phyloP scores from a whole-genome alignment of 305 asterid genomes.

The Rubia peregrina region DNA sequence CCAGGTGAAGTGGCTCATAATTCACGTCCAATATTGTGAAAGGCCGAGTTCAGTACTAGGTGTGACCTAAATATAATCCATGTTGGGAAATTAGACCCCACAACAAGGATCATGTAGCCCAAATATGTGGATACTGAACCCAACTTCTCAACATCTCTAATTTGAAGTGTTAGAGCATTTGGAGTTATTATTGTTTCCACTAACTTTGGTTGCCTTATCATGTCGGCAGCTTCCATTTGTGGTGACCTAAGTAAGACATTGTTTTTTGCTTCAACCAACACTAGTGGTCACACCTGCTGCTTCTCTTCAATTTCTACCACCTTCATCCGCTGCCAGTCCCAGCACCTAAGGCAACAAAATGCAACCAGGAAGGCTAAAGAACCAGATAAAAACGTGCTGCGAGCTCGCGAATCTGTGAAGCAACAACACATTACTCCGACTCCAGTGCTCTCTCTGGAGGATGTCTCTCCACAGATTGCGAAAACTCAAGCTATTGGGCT shows the following conservation, averaged over 20 bases:
- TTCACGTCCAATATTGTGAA: not conserved
- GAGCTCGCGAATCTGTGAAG: conserved; percentile 63
- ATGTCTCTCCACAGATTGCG: conserved; percentile 40
- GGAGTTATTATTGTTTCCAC: not conserved
- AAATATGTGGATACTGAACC: not conserved
- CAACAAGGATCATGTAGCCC: not conserved
- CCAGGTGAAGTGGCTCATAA: not conserved
- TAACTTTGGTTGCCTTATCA: not conserved
- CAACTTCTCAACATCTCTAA: not conserved
- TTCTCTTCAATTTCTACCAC: conserved; percentile 24
- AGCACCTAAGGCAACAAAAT: conserved; percentile 30
- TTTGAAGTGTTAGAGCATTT: not conserved
- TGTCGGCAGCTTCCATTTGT: not conserved
- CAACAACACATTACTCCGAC: conserved; percentile 53
- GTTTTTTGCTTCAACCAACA: conserved; percentile 18
- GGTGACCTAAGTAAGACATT: conserved; percentile 17
- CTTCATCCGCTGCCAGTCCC: conserved; percentile 32
- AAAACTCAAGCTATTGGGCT: conserved; percentile 73
- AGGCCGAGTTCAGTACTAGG: not conserved
- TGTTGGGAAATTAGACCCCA: not conserved
- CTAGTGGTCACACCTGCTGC: conserved; percentile 25
- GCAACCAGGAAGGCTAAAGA: conserved; percentile 46
- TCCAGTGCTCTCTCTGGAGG: conserved; percentile 55
- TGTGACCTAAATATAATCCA: not conserved
- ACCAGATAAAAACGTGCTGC: conserved; percentile 51